Conservation (phyloP, 169 alveolate genomes). For the Amoebophrya sp. region DNA sequence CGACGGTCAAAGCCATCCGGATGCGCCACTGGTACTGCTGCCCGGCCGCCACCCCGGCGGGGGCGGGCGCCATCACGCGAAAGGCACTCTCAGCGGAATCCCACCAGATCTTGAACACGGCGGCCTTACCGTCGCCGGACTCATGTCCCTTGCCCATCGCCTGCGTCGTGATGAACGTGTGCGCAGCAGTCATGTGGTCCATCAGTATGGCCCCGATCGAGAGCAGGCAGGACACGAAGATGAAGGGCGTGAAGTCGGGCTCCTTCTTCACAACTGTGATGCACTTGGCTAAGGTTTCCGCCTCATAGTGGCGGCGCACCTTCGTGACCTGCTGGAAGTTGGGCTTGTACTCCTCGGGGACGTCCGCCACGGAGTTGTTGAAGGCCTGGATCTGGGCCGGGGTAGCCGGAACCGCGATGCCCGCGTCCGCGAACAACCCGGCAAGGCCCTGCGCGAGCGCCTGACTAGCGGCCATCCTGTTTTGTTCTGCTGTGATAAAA, state of each 20-base stretch:
- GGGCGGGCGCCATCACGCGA: background rate
- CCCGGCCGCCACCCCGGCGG: background rate
- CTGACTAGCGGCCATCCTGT: background rate
- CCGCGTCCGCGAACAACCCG: background rate
- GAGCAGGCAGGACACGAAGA: background rate
- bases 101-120: background rate
- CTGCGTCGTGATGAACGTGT: background rate
- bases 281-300: background rate
- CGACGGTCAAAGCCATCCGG: background rate
- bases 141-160: background rate
- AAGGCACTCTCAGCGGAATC: background rate
- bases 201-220: background rate
- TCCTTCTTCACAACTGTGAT: background rate
- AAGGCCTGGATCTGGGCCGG: background rate
- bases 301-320: background rate
- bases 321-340: background rate
- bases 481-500: background rate
- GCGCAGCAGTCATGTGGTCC: background rate
- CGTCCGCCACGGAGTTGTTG: background rate
- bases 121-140: background rate
- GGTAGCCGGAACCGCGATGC: background rate
- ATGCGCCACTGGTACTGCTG: background rate
- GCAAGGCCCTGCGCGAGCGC: background rate
- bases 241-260: background rate
- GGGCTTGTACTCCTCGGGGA: background rate